phyloP scores from a whole-genome alignment of 257 asterid species.

The Capsicum rhomboideum region DNA sequence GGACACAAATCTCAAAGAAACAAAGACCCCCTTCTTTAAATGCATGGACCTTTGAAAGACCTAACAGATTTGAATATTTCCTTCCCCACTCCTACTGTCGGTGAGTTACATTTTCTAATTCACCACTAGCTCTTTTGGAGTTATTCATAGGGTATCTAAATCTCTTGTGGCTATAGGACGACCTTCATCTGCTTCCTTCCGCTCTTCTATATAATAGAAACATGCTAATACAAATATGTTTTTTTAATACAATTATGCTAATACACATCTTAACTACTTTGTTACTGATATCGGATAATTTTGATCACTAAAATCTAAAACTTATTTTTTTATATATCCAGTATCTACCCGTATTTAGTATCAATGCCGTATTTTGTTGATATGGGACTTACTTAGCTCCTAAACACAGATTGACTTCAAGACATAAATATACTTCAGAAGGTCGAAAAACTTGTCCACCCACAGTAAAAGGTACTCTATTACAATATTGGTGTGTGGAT shows the following conservation, averaged over 20 bases:
- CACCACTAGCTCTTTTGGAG: background rate
- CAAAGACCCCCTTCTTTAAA: conserved; percentile 16
- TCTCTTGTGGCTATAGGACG: background rate
- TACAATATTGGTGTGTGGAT: background rate
- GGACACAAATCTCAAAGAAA: conserved; percentile 46
- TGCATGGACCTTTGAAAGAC: conserved; percentile 41
- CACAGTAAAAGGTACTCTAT: background rate
- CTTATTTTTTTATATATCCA: background rate
- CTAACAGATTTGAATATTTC: conserved; percentile 24
- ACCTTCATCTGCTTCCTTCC: no score
- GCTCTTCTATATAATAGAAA: no score
- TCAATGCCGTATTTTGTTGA: background rate
- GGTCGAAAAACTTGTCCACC: background rate
- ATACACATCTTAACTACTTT: background rate
- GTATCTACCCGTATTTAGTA: no score
- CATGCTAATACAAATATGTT: no score
- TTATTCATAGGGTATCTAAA: background rate
- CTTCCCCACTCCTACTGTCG: conserved; percentile 50
- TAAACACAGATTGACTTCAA: background rate
- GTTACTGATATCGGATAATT: background rate
- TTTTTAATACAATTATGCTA: no score
- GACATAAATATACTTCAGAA: background rate
- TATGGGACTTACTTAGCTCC: background rate
- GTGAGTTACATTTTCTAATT: conserved; percentile 11
- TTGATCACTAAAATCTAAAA: background rate